Evolutionary conservation across 2,329 filamentous ascomycete species (phyloP), one percentile per base, ranked within the genome.

Genomic region (Fusarium sp.): DNA sequence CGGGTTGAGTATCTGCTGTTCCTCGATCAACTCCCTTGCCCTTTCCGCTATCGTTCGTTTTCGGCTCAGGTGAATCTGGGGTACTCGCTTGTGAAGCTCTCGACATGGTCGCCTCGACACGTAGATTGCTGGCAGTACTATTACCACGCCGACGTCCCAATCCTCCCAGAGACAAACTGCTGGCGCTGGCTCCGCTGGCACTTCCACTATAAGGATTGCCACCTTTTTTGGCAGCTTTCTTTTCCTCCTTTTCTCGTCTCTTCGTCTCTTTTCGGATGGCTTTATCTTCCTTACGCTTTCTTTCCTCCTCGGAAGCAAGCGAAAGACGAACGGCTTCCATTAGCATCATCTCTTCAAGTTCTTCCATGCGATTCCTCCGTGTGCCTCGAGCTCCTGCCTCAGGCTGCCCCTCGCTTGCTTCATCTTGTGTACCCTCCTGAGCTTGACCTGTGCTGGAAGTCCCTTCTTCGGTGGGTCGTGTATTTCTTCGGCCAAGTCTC

Each of bases 341-440:
- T 85, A 98, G 94, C 96, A 99, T 99, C 84, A 99, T 92, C 51
- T 97, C 95, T 78, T 99, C 96, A 1, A 98, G 86, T 73, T 98
- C 94, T 24, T 97, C 93, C 77, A 97, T 89, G 30, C 93, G 86
- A 59, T 77, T 78, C 47, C 85, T 80, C 62, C 84, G 75, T 16
- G 74, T 69, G 6, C 64, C 67, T 38, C 72, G 66, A 30, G 74
- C 75, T 12, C 60, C 65, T 18, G 66, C 46, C 22, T 79, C 77
- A 11, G 72, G 62, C 6, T 38, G 34, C 2, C 65, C 65, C 4
- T 80, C 78, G 4, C 41, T 13, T 6, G 22, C 32, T 1, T 74
- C 65, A 10, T 54, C 64, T 12, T 60, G 65, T 29, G 34, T n/a
- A 1, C 58, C 62, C 32, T 73, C 70, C 10, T 29, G 27, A 24